Conservation (phyloP, 331 rosid species). For the Acacia pycnantha region DNA sequence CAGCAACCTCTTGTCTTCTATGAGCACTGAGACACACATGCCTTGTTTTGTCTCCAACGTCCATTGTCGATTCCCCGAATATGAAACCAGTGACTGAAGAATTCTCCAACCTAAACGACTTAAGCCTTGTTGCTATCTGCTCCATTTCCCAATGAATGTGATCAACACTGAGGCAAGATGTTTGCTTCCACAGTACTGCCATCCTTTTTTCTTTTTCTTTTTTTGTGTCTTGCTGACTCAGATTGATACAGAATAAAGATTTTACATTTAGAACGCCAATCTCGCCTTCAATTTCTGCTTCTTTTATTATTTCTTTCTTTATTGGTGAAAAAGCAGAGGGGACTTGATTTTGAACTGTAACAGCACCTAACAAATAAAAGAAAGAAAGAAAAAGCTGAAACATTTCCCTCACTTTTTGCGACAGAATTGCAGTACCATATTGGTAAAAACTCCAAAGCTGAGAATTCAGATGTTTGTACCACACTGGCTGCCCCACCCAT, state of each 20-base stretch:
- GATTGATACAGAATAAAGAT: neutral
- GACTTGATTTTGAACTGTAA: conserved; percentile 20
- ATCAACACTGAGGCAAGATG: neutral
- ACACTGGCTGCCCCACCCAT: conserved; percentile 41
- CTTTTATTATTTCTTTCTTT: conserved; percentile 23
- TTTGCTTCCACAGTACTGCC: conserved; percentile 33
- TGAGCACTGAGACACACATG: neutral
- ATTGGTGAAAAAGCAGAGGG: conserved; percentile 27
- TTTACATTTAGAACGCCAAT: conserved; percentile 57
- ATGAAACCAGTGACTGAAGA: conserved; percentile 4
- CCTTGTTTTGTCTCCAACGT: neutral
- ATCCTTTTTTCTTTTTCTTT: conserved; percentile 19
- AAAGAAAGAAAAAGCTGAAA: conserved; percentile 35
- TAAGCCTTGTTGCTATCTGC: neutral
- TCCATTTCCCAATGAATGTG: conserved; percentile 28
- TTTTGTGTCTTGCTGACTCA: conserved; percentile 25
- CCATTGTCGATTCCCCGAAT: neutral
- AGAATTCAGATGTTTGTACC: conserved; percentile 32
- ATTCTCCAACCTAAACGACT: neutral
- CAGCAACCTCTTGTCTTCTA: conserved; percentile 1
- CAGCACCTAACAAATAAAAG: neutral
- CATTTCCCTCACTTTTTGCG: conserved; percentile 48
- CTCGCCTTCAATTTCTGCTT: conserved; percentile 57
- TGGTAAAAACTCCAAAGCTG: conserved; percentile 25
- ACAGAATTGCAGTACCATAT: conserved; percentile 38